These are phyloP conservation scores for Casaregolazyma lundiana DNA, from an alignment of 1,139 yeast species.

Conservation along the genomic window DNA sequence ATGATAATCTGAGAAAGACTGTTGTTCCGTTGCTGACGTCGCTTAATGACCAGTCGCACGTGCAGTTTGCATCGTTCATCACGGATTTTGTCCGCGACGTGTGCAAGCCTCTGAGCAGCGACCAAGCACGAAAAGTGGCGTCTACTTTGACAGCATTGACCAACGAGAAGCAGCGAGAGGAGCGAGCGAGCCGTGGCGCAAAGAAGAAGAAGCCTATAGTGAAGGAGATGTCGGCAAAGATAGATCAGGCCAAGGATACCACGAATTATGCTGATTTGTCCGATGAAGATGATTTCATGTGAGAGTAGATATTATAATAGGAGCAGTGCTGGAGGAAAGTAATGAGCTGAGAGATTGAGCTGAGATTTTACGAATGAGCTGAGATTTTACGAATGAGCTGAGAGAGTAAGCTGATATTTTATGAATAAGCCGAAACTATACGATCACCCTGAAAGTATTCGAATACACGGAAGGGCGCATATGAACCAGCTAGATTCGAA, in stretches of 20 bases:
- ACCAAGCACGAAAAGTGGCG: constrained; percentile 77
- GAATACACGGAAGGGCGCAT: too few species aligned
- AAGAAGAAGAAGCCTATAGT: constrained; percentile 89
- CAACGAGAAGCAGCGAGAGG: constrained; percentile 85
- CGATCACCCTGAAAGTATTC: too few species aligned
- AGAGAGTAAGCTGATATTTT: too few species aligned
- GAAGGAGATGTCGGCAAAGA: constrained; percentile 71
- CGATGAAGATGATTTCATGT: constrained; percentile 91
- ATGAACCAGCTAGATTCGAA: too few species aligned
- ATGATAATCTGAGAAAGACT: constrained; percentile 76
- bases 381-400: too few species aligned
- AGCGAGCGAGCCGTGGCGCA: constrained; percentile 95
- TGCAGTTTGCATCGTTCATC: constrained; percentile 73
- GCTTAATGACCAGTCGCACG: constrained; percentile 48
- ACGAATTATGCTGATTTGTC: constrained; percentile 52
- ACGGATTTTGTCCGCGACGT: constrained; percentile 83
- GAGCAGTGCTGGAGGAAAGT: too few species aligned
- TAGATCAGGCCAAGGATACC: constrained; percentile 67
- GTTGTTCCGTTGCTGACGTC: constrained; percentile 62
- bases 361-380: too few species aligned
- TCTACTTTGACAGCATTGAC: constrained; percentile 77
- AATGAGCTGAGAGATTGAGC: too few species aligned
- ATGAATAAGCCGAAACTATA: too few species aligned
- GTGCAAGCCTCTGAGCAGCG: constrained; percentile 73
- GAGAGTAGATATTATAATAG: constrained; percentile 22